These are phyloP conservation scores for Wickerhamiella kurtzmanii DNA, from an alignment of 805 yeast genomes.

Conservation along the genomic window DNA sequence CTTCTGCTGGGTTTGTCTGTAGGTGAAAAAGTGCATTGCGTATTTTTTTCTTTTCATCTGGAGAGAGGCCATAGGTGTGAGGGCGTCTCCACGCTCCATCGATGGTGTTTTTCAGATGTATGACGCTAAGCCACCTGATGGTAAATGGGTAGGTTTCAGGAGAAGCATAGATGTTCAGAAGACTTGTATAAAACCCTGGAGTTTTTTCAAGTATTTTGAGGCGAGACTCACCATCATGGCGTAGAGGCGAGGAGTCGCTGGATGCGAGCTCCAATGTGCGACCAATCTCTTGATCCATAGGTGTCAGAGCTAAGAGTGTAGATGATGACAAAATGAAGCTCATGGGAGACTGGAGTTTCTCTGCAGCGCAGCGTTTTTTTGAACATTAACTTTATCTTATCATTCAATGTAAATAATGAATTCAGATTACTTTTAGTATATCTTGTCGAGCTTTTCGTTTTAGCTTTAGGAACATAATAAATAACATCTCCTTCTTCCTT, in stretches of 20 bases:
- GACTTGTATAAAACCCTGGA: conserved; percentile 12
- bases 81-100: conserved; percentile 75
- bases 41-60: conserved; percentile 56
- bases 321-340: not conserved
- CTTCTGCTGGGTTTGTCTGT: conserved; percentile 34
- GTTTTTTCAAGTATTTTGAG: conserved; percentile 4
- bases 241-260: conserved; percentile 1
- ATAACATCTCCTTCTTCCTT: not conserved
- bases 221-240: conserved; percentile 15
- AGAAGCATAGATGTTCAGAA: conserved; percentile 17
- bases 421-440: too few species aligned
- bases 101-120: conserved; percentile 77
- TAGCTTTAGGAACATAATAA: not conserved
- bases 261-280: not conserved
- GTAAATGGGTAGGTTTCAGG: conserved; percentile 21
- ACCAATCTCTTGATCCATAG: not conserved
- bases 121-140: conserved; percentile 73
- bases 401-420: too few species aligned
- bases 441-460: too few species aligned
- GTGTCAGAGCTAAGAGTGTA: not conserved
- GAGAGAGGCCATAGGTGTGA: conserved; percentile 38
- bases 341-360: too few species aligned
- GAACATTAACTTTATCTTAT: too few species aligned
- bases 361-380: too few species aligned
- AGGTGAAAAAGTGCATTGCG: conserved; percentile 6